Evolutionary conservation across 2,329 filamentous ascomycete genomes (phyloP), one percentile per base, ranked within the genome.

Genomic region (Cercospora zeina): DNA sequence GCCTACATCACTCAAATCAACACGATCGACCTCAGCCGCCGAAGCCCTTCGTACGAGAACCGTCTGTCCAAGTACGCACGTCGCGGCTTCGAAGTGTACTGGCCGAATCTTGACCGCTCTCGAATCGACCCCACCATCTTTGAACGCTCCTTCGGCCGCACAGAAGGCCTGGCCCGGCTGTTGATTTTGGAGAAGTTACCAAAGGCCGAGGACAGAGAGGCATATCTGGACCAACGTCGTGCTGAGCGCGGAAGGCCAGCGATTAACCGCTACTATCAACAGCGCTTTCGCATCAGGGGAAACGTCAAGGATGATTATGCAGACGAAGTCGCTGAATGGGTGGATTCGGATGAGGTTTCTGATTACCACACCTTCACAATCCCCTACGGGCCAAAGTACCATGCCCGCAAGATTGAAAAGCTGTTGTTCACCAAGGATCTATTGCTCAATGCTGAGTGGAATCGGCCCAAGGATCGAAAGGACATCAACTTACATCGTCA

Each of bases 11-110:
- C 90, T 0, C 91, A 96, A 75, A 82, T 86, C 72, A 96, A 96
- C 69, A 87, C 87, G 2, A 82, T 96, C 63, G 91, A 96, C 71
- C 81, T 96, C 36, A 87, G 85, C 3, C 84, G 91, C 19, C 86
- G 91, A 45, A 93, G 89, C 16, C 90, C 91, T 0, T 95, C 90
- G 0, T 96, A 96, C 68, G 91, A 96, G 72, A 96, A 91, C 67
- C 87, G 91, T 9, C 81, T 96, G 11, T 90, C 89, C 14, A 96
- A 96, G 74, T 93, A 96, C 74, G 89, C 89, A 13, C 89, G 89
- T 71, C 82, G 91, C 47, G 90, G 90, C 14, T 96, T 96, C 67
- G 91, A 96, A 75, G 85, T 93, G 0, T 89, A 89, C 73, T 96
- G 90, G 87, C 83, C 88, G 1, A 81, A 86, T 9, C 80, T 96